Evolutionary conservation across 257 asterid genomes (phyloP).

Genomic region (Knoxia roxburghii): DNA sequence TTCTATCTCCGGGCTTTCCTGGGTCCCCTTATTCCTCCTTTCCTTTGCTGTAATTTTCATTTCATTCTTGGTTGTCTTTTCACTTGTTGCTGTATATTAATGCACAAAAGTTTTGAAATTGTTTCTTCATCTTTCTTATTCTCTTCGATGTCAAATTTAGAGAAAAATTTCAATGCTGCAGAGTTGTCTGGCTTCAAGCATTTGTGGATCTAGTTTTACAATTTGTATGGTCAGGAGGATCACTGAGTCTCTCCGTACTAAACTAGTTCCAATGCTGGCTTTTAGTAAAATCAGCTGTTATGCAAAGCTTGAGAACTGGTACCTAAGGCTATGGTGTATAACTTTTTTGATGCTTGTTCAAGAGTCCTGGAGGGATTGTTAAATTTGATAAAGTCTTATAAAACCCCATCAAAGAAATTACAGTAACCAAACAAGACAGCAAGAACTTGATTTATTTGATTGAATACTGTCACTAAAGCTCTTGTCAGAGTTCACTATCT

Average conservation of each 20-base stretch:
- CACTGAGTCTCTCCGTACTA: not conserved
- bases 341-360: not conserved
- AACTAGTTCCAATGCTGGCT: not conserved
- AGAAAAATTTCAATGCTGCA: not conserved
- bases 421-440: not conserved
- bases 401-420: not conserved
- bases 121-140: not conserved
- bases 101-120: no score
- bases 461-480: not conserved
- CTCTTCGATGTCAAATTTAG: not conserved
- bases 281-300: no score
- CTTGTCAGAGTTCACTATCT: not conserved
- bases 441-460: constrained; percentile 1
- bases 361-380: no score
- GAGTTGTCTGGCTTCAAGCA: not conserved
- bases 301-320: not conserved
- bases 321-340: not conserved
- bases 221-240: not conserved
- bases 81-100: no score
- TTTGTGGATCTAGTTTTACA: not conserved
- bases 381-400: not conserved
- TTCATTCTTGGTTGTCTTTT: not conserved
- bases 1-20: not conserved
- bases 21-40: not conserved
- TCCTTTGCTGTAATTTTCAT: no score